Percentiles rank a stretch among this genome's conserved stretches.
These are phyloP conservation scores for Phylloporus scabripes DNA, from an alignment of 768 basidiomycete species.

Conservation along the genomic window DNA sequence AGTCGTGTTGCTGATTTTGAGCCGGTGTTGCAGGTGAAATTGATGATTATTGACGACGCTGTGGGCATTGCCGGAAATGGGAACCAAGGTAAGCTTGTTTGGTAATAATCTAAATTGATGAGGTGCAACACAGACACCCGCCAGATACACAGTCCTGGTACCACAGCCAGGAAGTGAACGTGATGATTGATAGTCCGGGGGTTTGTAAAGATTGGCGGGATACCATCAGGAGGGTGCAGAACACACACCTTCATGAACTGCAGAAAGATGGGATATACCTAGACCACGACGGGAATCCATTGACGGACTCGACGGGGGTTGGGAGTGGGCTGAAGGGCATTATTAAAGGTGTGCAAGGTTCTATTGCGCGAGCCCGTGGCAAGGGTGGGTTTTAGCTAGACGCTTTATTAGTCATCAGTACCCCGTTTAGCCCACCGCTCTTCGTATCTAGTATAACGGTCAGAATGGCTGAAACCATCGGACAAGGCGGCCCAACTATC, in stretches of 20 bases:
- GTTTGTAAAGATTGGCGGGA: conserved; percentile 54
- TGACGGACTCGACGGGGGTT: conserved; percentile 35
- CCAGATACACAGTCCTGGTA: conserved; percentile 64
- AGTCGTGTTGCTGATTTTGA: neutral
- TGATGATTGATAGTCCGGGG: conserved; percentile 53
- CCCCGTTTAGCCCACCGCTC: too few species aligned
- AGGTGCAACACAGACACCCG: conserved; percentile 1
- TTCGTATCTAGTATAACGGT: too few species aligned
- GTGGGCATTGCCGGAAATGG: conserved; percentile 67
- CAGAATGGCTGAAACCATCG: too few species aligned
- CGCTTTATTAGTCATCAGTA: conserved; percentile 12
- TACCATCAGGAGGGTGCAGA: conserved; percentile 47
- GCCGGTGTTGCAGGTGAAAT: conserved; percentile 40
- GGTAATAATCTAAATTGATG: neutral
- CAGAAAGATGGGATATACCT: conserved; percentile 54
- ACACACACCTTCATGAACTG: conserved; percentile 45
- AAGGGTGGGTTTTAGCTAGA: conserved; percentile 34
- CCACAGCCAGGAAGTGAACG: conserved; percentile 66
- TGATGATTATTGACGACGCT: conserved; percentile 60
- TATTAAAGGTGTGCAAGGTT: conserved; percentile 39
- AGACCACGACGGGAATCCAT: conserved; percentile 40
- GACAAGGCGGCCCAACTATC: too few species aligned
- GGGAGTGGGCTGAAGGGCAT: conserved; percentile 35
- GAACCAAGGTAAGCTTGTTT: conserved; percentile 45
- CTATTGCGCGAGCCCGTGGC: conserved; percentile 39